Evolutionary conservation across 495 filamentous ascomycete species (phyloP).

Genomic region (Talaromyces wortmannii): DNA sequence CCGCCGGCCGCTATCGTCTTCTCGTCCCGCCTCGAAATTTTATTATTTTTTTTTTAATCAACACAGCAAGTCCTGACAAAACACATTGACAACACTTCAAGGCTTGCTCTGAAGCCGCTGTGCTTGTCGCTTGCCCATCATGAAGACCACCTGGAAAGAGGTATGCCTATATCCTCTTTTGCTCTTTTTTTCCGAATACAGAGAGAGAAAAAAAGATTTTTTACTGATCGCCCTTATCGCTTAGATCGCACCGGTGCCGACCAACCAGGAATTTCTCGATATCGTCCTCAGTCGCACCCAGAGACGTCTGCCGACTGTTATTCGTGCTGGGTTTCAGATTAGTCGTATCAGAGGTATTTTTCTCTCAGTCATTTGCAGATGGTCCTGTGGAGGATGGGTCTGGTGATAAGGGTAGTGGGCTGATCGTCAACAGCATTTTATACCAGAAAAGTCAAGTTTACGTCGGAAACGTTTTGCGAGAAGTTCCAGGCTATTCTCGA

Average conservation of each 20-base stretch:
- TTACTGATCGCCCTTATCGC: conserved; percentile 14
- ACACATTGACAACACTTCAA: background rate
- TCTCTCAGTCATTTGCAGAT: background rate
- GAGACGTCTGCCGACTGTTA: conserved; percentile 90
- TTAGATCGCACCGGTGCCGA: conserved; percentile 82
- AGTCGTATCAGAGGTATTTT: conserved; percentile 75
- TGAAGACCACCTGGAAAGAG: conserved; percentile 73
- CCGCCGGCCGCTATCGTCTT: background rate
- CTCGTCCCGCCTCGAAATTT: conserved; percentile 6
- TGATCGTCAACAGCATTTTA: conserved; percentile 62
- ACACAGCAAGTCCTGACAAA: conserved; percentile 10
- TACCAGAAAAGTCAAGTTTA: conserved; percentile 97
- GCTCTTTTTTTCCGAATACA: background rate
- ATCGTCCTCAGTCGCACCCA: conserved; percentile 94
- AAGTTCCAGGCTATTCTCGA: conserved; percentile 85
- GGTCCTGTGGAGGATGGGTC: background rate
- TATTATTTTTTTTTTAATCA: conserved; percentile 11
- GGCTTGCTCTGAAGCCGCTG: background rate
- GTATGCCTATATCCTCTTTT: conserved; percentile 15
- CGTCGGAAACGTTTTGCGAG: conserved; percentile 93
- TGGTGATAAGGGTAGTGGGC: background rate
- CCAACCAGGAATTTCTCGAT: conserved; percentile 90
- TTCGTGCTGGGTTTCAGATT: conserved; percentile 93
- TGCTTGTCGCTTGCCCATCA: conserved; percentile 28
- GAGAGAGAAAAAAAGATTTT: background rate